Base-by-base conservation (phyloP, 306 rosid species). In the Cicer pinnatifidum region DNA sequence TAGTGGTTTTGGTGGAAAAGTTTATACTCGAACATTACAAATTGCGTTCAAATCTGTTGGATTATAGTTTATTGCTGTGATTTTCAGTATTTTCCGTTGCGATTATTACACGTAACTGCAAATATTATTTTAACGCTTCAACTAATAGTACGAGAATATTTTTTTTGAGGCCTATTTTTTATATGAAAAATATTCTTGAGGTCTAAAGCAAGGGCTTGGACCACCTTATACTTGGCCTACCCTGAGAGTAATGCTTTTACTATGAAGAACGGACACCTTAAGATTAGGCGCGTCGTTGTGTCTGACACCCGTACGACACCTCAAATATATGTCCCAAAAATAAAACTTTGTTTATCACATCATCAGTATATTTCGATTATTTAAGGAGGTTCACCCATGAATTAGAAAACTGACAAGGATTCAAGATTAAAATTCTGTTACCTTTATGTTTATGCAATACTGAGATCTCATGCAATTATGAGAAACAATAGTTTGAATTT, bases 391-490 rank as follows among this genome's bases (percentile, higher is more conserved):
- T 72, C 56, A 28, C 68, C 23, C 44, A 13, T 62, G 70, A 80
- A 50, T 67, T 50, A 10, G 16, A 80, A 57, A 20, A 39, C 20
- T 40, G 48, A 59, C 60, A 63, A 73, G 16, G 67, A 69, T 6
- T 10, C 37, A 54, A 39, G 37, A 53, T 69, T 70, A 54, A 53
- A 75, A 38, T 44, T 37, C 11, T 61, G 28, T 62, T 61, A 62
- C 12, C 73, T 47, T 75, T 75, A 46, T 38, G 69, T 47, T 63
- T 75, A 60, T 52, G 73, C 62, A 52, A 61, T 69, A 33, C 45
- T 62, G 52, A n/a, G 73, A 62, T 65, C 69, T 75, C 15, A 19
- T 53, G 37, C 62, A 17, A 61, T 33, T 69, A 17, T 61, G 59
- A 15, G 28, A 52, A 69, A 46, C 67, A 35, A 60, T 61, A 61